Percentiles rank a stretch among this genome's conserved stretches.
These are phyloP conservation scores for Pseudomicrostroma phylloplanum DNA, from an alignment of 1,284 basidiomycete species.

Conservation along the genomic window DNA sequence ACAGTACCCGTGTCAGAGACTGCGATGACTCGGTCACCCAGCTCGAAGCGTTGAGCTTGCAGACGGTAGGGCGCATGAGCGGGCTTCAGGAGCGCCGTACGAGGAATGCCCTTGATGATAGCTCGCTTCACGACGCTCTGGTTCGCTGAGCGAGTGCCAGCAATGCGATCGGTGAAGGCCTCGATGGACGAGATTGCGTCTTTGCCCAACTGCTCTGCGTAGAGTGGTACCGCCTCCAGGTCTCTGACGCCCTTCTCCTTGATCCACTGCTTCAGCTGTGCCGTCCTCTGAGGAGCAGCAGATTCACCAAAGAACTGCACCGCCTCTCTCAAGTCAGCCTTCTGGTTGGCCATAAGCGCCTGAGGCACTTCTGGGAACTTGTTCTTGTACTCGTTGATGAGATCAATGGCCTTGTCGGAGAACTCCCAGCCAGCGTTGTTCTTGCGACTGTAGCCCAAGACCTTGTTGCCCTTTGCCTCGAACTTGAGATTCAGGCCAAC, in stretches of 20 bases:
- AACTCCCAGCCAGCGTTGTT: constrained; percentile 84
- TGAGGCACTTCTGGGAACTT: constrained; percentile 43
- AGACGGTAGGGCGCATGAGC: constrained; percentile 81
- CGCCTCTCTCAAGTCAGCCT: constrained; percentile 61
- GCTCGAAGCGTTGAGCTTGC: constrained; percentile 78
- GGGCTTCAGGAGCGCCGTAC: constrained; percentile 91
- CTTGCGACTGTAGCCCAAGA: constrained; percentile 86
- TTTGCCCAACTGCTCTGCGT: constrained; percentile 83
- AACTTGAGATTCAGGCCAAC: constrained; percentile 93
- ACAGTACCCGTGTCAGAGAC: constrained; percentile 88
- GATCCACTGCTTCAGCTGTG: constrained; percentile 77
- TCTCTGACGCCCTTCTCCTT: constrained; percentile 77
- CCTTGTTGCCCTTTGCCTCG: constrained; percentile 90
- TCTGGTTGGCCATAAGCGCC: constrained; percentile 23
- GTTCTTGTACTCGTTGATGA: constrained; percentile 72
- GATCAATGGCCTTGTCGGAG: constrained; percentile 73
- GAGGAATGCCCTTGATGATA: constrained; percentile 81
- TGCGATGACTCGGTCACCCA: constrained; percentile 95
- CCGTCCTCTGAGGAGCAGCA: constrained; percentile 64
- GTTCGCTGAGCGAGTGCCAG: constrained; percentile 5
- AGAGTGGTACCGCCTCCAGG: constrained; percentile 85
- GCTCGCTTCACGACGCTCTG: constrained; percentile 71
- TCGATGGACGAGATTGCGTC: constrained; percentile 55
- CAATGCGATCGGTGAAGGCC: constrained; percentile 65
- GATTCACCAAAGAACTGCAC: constrained; percentile 67